Evolutionary conservation across 2,329 filamentous ascomycete species (phyloP).

Genomic region (Fusarium tanahbumbuense): DNA sequence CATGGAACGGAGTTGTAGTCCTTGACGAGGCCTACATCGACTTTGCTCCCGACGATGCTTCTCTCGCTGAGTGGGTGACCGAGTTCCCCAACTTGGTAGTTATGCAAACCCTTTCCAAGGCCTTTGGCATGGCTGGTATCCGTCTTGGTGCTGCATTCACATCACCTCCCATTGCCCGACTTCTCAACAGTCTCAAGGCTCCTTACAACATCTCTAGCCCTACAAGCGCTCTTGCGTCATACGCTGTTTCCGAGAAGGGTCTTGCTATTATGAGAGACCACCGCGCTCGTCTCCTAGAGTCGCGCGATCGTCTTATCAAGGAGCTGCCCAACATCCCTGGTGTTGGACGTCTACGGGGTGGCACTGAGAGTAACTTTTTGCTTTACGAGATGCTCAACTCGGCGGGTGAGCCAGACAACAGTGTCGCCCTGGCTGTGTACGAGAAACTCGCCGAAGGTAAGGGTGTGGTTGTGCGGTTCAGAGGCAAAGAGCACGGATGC

Average conservation of each 20-base stretch:
- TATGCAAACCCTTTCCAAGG: constrained; percentile 98
- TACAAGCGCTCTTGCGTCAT: constrained; percentile 82
- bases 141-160: constrained; percentile 89
- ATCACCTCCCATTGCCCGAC: constrained; percentile 75
- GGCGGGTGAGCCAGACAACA: constrained; percentile 80
- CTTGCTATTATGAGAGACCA: constrained; percentile 79
- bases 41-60: constrained; percentile 81
- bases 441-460: constrained; percentile 84
- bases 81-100: constrained; percentile 97
- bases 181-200: constrained; percentile 93
- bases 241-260: constrained; percentile 75
- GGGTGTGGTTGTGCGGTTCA: constrained; percentile 92
- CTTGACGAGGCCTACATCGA: constrained; percentile 97
- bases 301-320: constrained; percentile 79
- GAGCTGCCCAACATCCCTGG: constrained; percentile 82
- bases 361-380: constrained; percentile 86
- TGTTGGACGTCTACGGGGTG: constrained; percentile 84
- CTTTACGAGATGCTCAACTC: constrained; percentile 87
- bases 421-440: constrained; percentile 82
- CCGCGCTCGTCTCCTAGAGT: constrained; percentile 74
- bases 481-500: constrained; percentile 93
- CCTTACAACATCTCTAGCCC: constrained; percentile 95
- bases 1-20: constrained; percentile 94
- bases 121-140: constrained; percentile 95
- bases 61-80: constrained; percentile 88